A percentile compares a stretch with the other conserved stretches of the same genome.
These are phyloP conservation scores for Amanita jacksonii DNA, from an alignment of 768 basidiomycete species.

Conservation along the genomic window DNA sequence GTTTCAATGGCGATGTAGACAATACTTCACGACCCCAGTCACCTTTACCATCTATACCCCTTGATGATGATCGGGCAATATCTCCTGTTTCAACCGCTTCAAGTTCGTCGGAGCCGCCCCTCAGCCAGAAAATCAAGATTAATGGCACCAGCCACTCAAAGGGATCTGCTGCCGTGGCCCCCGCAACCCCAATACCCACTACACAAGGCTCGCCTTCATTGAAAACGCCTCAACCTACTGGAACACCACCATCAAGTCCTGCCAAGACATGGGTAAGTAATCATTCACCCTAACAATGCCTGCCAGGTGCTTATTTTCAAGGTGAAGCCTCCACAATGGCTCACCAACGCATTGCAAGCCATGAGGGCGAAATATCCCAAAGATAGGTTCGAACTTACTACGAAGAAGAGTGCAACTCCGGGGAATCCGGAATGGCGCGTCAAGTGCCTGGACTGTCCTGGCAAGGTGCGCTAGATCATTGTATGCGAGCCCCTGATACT, in stretches of 20 bases:
- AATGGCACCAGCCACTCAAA: slow-evolving; percentile 39
- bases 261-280: slow-evolving; percentile 20
- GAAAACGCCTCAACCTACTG: slow-evolving; percentile 13
- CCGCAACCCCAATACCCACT: slow-evolving; percentile 10
- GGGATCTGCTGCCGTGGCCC: slow-evolving; percentile 12
- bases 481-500: not conserved
- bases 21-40: slow-evolving; percentile 18
- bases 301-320: slow-evolving; percentile 7
- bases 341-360: slow-evolving; percentile 51
- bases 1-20: slow-evolving; percentile 25
- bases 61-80: slow-evolving; percentile 44
- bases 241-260: slow-evolving; percentile 21
- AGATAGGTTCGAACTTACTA: slow-evolving; percentile 74
- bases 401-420: slow-evolving; percentile 45
- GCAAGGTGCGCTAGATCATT: slow-evolving; percentile 50
- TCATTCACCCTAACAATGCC: not conserved
- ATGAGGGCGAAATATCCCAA: slow-evolving; percentile 69
- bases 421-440: slow-evolving; percentile 80
- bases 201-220: slow-evolving; percentile 12
- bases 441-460: slow-evolving; percentile 88
- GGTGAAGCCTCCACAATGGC: slow-evolving; percentile 57
- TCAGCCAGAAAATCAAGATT: slow-evolving; percentile 56
- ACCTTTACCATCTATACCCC: slow-evolving; percentile 15
- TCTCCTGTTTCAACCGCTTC: slow-evolving; percentile 70
- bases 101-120: slow-evolving; percentile 63